These are phyloP conservation scores for Chaetomium olivaceum DNA, from an alignment of 2,329 filamentous ascomycete species.

Conservation along the genomic window DNA sequence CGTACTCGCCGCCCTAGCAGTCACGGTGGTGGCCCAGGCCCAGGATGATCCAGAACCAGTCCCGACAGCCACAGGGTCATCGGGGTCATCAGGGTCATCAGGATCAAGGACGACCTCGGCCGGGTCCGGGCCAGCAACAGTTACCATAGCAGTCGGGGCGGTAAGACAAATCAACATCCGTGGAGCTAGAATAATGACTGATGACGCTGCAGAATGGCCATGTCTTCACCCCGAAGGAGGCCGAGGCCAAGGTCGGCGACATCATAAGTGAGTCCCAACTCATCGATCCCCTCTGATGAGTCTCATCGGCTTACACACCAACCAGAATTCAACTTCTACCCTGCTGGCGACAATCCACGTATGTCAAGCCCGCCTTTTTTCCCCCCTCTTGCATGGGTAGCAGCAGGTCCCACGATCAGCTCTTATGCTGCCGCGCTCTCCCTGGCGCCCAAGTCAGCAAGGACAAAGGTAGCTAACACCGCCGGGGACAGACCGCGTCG, in stretches of 20 bases:
- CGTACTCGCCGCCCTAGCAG: constrained; percentile 17
- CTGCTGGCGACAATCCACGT: constrained; percentile 47
- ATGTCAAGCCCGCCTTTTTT: background rate
- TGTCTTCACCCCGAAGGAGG: constrained; percentile 41
- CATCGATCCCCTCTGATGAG: background rate
- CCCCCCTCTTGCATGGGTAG: background rate
- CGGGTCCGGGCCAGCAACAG: constrained; percentile 17
- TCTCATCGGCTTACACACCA: constrained; percentile 18
- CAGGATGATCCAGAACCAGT: background rate
- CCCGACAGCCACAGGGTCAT: background rate
- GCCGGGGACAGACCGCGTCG: constrained; percentile 53
- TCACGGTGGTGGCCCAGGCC: constrained; percentile 9
- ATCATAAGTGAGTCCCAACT: constrained; percentile 43
- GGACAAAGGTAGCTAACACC: background rate
- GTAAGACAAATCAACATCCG: constrained; percentile 17
- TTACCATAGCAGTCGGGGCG: constrained; percentile 28
- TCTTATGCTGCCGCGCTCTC: background rate
- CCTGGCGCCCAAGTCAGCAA: background rate
- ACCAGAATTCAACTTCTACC: constrained; percentile 61
- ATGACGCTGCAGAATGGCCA: constrained; percentile 34
- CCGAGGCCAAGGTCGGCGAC: constrained; percentile 48
- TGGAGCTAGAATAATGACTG: constrained; percentile 3
- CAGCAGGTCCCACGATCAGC: background rate
- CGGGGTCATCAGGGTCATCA: background rate
- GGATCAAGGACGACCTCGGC: constrained; percentile 10